Evolutionary conservation across 805 yeast genomes (phyloP), one percentile per base, ranked within the genome.

Genomic region (Starmerella etchellsii): DNA sequence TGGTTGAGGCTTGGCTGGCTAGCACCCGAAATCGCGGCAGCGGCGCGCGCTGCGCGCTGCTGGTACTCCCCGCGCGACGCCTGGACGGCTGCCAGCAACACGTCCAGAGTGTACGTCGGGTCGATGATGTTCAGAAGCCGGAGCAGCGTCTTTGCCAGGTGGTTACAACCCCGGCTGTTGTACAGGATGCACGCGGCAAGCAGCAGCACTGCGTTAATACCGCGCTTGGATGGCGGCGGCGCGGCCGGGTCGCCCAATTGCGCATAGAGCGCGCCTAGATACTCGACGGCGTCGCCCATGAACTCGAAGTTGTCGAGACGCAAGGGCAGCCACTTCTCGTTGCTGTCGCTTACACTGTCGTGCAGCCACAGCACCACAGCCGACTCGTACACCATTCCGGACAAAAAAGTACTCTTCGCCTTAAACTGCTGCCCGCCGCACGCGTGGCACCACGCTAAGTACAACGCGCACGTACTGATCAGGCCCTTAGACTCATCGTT

Each of bases 331-430:
- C 36, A 32, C 30, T 40, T 36, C 23, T 11, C 31, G 2, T 33
- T 14, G 8, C n/a, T 19, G 11, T 23, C 24, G 31, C 31, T 36
- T 20, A 46, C 46, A 15, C 46, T 39, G 33, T 55, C 57, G 39
- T 47, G 42, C 14, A 58, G 48, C 59, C 58, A 56, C n/a, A 57
- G 36, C 9, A 53, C 51, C 3, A 58, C 27, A 11, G 48, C 54
- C 8, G 58, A 44, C 29, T 55, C 50, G 42, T 54, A 58, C 11
- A 53, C 47, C 36, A 51, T 49, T 6, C 53, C 50, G 25, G 56
- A 53, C 30, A 57, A 27, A 21, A 56, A 51, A 43, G 46, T 31
- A 34, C 53, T 44, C 32, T 47, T 44, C 25, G 41, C 42, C 21
- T 37, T 35, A 31, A 16, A 14, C 30, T 41, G 46, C 24, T 25